phyloP scores from a whole-genome alignment of 169 alveolate species.

The Theileria equi region DNA sequence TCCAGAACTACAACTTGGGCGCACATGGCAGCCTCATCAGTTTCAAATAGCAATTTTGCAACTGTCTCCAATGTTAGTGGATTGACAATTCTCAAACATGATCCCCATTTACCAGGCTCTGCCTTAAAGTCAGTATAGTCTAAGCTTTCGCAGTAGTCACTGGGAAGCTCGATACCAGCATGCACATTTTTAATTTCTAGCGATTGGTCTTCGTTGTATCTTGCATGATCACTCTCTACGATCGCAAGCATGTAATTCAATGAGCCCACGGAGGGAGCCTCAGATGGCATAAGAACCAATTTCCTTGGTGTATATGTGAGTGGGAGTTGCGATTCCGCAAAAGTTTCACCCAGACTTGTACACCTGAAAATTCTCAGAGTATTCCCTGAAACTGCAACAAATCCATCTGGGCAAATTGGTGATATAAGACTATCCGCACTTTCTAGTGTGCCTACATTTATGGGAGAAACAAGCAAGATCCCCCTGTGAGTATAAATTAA shows the following conservation, averaged over 20 bases:
- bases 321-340: constrained; percentile 80
- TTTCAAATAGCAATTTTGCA: constrained; percentile 85
- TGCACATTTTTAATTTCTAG: constrained; percentile 73
- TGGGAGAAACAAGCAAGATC: constrained; percentile 76
- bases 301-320: constrained; percentile 91
- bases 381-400: constrained; percentile 87
- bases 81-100: constrained; percentile 86
- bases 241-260: constrained; percentile 79
- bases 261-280: constrained; percentile 59
- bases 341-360: constrained; percentile 86
- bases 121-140: constrained; percentile 87
- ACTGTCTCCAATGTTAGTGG: constrained; percentile 78
- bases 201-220: constrained; percentile 78
- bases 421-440: constrained; percentile 83
- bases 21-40: constrained; percentile 92
- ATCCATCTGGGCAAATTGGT: constrained; percentile 85
- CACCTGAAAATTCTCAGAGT: constrained; percentile 81
- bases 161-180: constrained; percentile 59
- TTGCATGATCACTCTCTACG: constrained; percentile 87
- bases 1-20: constrained; percentile 85
- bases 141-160: constrained; percentile 64
- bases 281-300: constrained; percentile 83
- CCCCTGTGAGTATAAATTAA: constrained; percentile 81
- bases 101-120: constrained; percentile 92
- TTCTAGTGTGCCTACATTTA: constrained; percentile 85